phyloP scores from a whole-genome alignment of 2,329 filamentous ascomycete species.

The Penicillium rolfsii region DNA sequence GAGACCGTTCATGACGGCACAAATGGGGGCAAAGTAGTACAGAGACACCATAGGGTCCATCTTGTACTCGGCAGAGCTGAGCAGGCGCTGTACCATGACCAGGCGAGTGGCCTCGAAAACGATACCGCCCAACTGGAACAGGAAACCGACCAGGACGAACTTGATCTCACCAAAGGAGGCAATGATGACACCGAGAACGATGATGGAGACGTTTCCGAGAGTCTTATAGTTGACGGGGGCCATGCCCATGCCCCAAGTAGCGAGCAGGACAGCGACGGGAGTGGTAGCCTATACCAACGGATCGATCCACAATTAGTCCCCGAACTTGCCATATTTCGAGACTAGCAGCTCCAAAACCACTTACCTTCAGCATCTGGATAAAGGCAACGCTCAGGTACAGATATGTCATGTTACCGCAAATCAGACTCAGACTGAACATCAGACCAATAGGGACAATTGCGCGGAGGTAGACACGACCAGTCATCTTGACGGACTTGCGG shows the following conservation, averaged over 20 bases:
- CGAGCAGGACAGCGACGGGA: conserved; percentile 87
- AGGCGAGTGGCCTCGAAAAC: conserved; percentile 79
- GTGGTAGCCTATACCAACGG: conserved; percentile 72
- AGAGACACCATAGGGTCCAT: conserved; percentile 88
- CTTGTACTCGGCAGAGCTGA: conserved; percentile 76
- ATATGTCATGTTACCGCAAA: conserved; percentile 95
- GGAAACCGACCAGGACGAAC: conserved; percentile 69
- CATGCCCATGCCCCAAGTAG: conserved; percentile 85
- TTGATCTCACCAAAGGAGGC: conserved; percentile 95
- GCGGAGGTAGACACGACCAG: conserved; percentile 84
- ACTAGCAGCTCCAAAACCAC: background rate
- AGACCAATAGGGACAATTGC: conserved; percentile 93
- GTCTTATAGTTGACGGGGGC: conserved; percentile 82
- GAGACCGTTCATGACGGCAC: conserved; percentile 76
- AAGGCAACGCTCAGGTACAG: conserved; percentile 94
- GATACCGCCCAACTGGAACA: conserved; percentile 74
- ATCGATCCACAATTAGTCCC: conserved; percentile 5
- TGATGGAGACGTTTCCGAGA: conserved; percentile 89
- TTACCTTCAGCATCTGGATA: conserved; percentile 89
- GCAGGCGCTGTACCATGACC: conserved; percentile 82
- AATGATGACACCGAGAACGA: conserved; percentile 91
- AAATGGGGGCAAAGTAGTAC: conserved; percentile 88
- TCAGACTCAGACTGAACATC: conserved; percentile 94
- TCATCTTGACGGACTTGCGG: conserved; percentile 97
- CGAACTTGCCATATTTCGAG: background rate